phyloP scores from a whole-genome alignment of 768 basidiomycete genomes.

The Calocybe cyanea region DNA sequence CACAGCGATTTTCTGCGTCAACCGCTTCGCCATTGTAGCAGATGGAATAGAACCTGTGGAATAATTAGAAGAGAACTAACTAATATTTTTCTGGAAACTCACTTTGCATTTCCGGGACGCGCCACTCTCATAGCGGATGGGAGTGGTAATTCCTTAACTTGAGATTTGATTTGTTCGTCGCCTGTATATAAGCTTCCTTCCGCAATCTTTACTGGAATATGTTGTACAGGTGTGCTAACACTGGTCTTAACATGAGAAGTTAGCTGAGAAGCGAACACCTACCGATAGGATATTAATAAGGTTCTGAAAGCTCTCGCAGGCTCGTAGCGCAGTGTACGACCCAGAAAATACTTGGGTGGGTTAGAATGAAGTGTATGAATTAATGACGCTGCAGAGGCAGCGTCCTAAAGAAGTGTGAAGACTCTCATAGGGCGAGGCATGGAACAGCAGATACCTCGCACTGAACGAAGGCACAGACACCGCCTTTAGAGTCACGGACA shows the following conservation, averaged over 20 bases:
- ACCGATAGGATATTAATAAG: slow-evolving; percentile 75
- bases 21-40: slow-evolving; percentile 56
- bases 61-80: not conserved
- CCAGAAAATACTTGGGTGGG: slow-evolving; percentile 62
- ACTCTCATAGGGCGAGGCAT: slow-evolving; percentile 4
- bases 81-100: no score
- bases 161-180: slow-evolving; percentile 15
- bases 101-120: slow-evolving; percentile 54
- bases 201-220: slow-evolving; percentile 20
- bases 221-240: slow-evolving; percentile 37
- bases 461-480: slow-evolving; percentile 83
- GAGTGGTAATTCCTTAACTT: slow-evolving; percentile 40
- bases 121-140: slow-evolving; percentile 61
- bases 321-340: slow-evolving; percentile 73
- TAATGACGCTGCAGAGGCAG: slow-evolving; percentile 51
- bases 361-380: slow-evolving; percentile 56
- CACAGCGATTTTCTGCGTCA: slow-evolving; percentile 30
- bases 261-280: slow-evolving; percentile 10
- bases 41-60: slow-evolving; percentile 35
- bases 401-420: slow-evolving; percentile 40
- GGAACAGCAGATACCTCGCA: slow-evolving; percentile 53
- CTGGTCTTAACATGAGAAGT: not conserved
- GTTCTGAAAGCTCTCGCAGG: slow-evolving; percentile 73
- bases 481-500: slow-evolving; percentile 71
- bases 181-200: slow-evolving; percentile 12